phyloP scores from a whole-genome alignment of 805 yeast species.

The Candida palmyrensis region DNA sequence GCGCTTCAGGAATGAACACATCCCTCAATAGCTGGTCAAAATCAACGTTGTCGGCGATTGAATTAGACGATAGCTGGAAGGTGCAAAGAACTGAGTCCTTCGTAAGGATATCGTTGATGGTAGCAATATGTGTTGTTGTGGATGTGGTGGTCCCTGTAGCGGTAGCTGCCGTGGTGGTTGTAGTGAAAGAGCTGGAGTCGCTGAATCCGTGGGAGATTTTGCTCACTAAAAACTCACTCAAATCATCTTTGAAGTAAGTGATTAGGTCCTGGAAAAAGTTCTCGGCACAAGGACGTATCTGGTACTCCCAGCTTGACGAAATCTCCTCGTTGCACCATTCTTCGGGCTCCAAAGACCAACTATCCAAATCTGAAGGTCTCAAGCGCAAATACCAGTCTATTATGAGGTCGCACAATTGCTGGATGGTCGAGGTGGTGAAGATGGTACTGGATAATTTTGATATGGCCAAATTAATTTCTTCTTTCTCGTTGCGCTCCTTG shows the following conservation, averaged over 20 bases:
- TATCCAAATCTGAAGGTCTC: slow-evolving; percentile 70
- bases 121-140: no score
- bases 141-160: no score
- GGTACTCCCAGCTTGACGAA: slow-evolving; percentile 74
- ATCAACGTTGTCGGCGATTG: slow-evolving; percentile 60
- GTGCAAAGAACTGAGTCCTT: slow-evolving; percentile 78
- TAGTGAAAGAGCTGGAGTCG: slow-evolving; percentile 12
- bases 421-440: slow-evolving; percentile 53
- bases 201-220: slow-evolving; percentile 47
- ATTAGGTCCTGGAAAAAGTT: slow-evolving; percentile 75
- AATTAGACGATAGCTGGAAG: slow-evolving; percentile 71
- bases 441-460: slow-evolving; percentile 46
- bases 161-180: no score
- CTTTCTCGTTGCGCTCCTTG: slow-evolving; percentile 59
- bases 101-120: slow-evolving; percentile 49
- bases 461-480: slow-evolving; percentile 57
- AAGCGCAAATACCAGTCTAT: slow-evolving; percentile 71
- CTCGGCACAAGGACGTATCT: slow-evolving; percentile 83
- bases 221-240: slow-evolving; percentile 51
- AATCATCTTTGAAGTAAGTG: slow-evolving; percentile 51
- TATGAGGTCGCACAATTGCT: slow-evolving; percentile 58
- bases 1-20: slow-evolving; percentile 64
- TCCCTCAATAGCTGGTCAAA: slow-evolving; percentile 59
- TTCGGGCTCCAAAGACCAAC: slow-evolving; percentile 85
- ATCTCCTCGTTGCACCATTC: slow-evolving; percentile 87